Conservation (phyloP, 163 green algal genomes). For the Scenedesmus sp. region DNA sequence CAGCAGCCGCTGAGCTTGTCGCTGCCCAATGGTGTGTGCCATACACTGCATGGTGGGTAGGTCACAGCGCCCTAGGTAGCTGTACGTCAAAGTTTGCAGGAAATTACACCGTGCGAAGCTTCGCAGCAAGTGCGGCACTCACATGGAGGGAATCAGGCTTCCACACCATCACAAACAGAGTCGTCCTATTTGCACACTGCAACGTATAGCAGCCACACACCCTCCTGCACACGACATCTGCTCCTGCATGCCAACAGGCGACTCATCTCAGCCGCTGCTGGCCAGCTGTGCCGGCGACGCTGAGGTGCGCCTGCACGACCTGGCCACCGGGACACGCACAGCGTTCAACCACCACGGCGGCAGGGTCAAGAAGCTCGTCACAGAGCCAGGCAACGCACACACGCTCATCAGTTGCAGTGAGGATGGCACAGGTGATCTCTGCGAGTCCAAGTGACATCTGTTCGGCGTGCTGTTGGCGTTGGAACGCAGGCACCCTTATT, state of each 20-base stretch:
- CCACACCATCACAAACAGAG: no score
- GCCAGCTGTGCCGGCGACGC: slow-evolving; percentile 47
- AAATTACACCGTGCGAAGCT: no score
- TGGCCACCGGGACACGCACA: background rate
- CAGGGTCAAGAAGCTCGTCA: slow-evolving; percentile 47
- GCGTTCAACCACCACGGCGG: slow-evolving; percentile 12
- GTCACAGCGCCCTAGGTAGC: no score
- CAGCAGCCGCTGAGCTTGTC: background rate
- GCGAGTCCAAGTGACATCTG: no score
- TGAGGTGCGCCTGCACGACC: slow-evolving; percentile 45
- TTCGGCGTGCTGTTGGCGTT: background rate
- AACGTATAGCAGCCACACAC: background rate
- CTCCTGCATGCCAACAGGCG: background rate
- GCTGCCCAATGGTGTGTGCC: no score
- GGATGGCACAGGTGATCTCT: slow-evolving; percentile 38
- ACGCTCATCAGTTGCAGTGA: slow-evolving; percentile 49
- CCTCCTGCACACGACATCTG: background rate
- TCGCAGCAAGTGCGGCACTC: no score
- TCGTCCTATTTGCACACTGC: no score
- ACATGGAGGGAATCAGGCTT: no score
- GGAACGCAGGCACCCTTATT: no score
- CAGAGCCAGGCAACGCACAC: slow-evolving; percentile 41
- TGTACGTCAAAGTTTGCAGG: no score
- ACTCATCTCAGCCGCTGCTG: slow-evolving; percentile 33
- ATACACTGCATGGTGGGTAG: no score